phyloP scores from a whole-genome alignment of 345 rosid genomes.

The Hibiscus mutabilis region DNA sequence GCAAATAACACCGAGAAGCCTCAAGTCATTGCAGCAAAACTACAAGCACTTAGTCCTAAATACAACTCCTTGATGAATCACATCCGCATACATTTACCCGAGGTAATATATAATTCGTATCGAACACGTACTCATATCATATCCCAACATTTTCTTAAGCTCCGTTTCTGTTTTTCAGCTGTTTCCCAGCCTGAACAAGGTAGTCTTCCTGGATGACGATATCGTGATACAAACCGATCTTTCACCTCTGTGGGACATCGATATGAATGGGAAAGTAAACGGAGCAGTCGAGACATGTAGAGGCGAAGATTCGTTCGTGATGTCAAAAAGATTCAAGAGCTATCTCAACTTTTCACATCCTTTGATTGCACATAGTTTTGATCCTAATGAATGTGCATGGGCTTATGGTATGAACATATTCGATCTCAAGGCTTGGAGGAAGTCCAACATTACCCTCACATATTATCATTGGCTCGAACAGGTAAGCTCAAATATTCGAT shows the following conservation, averaged over 20 bases:
- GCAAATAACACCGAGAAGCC: constrained; percentile 72
- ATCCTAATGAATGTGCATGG: constrained; percentile 92
- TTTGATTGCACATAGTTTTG: constrained; percentile 43
- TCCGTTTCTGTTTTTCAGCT: constrained; percentile 35
- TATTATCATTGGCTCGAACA: constrained; percentile 87
- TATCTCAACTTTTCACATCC: constrained; percentile 93
- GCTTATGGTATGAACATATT: constrained; percentile 96
- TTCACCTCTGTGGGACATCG: constrained; percentile 85
- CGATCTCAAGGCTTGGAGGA: constrained; percentile 87
- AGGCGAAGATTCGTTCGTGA: constrained; percentile 73
- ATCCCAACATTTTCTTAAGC: background rate
- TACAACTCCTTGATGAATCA: constrained; percentile 94
- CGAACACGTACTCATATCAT: background rate
- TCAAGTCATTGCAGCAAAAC: constrained; percentile 66
- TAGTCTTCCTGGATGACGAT: constrained; percentile 90
- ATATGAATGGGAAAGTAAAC: constrained; percentile 83
- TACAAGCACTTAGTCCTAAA: constrained; percentile 93
- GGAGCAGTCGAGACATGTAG: constrained; percentile 88
- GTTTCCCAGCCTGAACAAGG: constrained; percentile 82
- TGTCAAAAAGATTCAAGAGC: constrained; percentile 82
- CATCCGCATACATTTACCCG: constrained; percentile 86
- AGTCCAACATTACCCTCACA: constrained; percentile 72
- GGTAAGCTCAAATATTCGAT: constrained; percentile 31
- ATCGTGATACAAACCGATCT: constrained; percentile 88
- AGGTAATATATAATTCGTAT: constrained; percentile 33